Percentiles rank a stretch among this genome's conserved stretches.
Evolutionary conservation across 2,329 filamentous ascomycete species (phyloP).

Genomic region (Pseudogymnoascus sp.): DNA sequence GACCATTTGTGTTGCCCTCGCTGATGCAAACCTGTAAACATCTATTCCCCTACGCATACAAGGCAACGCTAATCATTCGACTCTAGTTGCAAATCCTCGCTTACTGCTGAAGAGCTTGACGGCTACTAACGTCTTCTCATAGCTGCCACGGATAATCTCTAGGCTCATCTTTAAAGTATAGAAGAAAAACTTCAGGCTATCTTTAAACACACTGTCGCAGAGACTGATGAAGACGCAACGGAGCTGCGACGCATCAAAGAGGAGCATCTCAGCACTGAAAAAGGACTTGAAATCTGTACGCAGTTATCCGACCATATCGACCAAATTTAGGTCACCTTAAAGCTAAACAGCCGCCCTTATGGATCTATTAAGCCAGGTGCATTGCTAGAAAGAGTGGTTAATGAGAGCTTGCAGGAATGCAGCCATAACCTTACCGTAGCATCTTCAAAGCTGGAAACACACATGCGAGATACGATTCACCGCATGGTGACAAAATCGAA

Average conservation of each 20-base stretch:
- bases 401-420: constrained; percentile 29
- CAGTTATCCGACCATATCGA: constrained; percentile 28
- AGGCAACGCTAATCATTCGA: constrained; percentile 12
- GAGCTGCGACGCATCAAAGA: constrained; percentile 25
- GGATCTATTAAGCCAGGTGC: not conserved
- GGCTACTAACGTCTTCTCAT: constrained; percentile 28
- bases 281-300: constrained; percentile 29
- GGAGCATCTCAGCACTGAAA: constrained; percentile 28
- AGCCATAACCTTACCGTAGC: constrained; percentile 25
- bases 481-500: constrained; percentile 27
- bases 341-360: constrained; percentile 10
- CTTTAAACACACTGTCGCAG: constrained; percentile 14
- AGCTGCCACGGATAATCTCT: constrained; percentile 27
- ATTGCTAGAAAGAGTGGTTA: constrained; percentile 25
- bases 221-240: constrained; percentile 22
- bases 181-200: constrained; percentile 24
- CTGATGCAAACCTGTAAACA: constrained; percentile 33
- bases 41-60: constrained; percentile 11
- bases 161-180: constrained; percentile 27
- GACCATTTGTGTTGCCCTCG: constrained; percentile 34
- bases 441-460: constrained; percentile 25
- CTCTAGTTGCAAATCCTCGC: constrained; percentile 26
- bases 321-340: constrained; percentile 19
- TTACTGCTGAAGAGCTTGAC: constrained; percentile 25
- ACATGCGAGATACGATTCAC: constrained; percentile 27